Percentiles rank a stretch among this genome's conserved stretches.
phyloP scores from a whole-genome alignment of 768 basidiomycete species.

The Cystofilobasidium capitatum region DNA sequence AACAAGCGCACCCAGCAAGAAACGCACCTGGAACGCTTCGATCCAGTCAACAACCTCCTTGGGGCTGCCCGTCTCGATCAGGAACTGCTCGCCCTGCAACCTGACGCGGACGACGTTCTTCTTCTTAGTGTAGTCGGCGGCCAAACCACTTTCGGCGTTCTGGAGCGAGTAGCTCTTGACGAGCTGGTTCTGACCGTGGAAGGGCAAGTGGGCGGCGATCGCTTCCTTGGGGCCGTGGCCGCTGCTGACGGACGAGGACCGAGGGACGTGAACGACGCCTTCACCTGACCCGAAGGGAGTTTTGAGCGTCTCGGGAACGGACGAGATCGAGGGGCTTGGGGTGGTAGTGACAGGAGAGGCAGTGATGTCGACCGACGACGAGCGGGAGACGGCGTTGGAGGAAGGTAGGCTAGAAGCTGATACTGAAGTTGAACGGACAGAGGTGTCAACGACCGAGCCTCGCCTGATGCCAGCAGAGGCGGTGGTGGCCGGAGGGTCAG shows the following conservation, averaged over 20 bases:
- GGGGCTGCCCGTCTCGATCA: constrained; percentile 77
- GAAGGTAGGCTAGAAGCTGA: background rate
- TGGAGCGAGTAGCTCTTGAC: constrained; percentile 71
- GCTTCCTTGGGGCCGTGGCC: background rate
- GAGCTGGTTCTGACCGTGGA: constrained; percentile 36
- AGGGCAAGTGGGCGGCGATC: constrained; percentile 19
- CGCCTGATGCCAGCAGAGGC: background rate
- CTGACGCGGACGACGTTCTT: constrained; percentile 87
- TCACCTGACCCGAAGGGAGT: background rate
- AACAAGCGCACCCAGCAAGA: background rate
- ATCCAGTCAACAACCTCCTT: constrained; percentile 88
- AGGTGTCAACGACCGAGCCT: background rate
- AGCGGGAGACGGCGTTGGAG: background rate
- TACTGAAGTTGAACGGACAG: background rate
- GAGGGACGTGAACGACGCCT: constrained; percentile 12
- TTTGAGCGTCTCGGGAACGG: constrained; percentile 14
- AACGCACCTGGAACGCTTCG: constrained; percentile 56
- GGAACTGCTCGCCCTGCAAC: constrained; percentile 91
- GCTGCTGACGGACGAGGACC: constrained; percentile 1
- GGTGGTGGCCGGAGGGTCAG: background rate
- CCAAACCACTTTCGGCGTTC: constrained; percentile 84
- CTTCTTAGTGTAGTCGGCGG: constrained; percentile 87
- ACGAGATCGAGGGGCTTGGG: background rate
- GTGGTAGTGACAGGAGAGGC: background rate
- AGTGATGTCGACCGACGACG: background rate